Conservation (phyloP, 352 stramenopile genomes). For the Phytophthora crassamura region DNA sequence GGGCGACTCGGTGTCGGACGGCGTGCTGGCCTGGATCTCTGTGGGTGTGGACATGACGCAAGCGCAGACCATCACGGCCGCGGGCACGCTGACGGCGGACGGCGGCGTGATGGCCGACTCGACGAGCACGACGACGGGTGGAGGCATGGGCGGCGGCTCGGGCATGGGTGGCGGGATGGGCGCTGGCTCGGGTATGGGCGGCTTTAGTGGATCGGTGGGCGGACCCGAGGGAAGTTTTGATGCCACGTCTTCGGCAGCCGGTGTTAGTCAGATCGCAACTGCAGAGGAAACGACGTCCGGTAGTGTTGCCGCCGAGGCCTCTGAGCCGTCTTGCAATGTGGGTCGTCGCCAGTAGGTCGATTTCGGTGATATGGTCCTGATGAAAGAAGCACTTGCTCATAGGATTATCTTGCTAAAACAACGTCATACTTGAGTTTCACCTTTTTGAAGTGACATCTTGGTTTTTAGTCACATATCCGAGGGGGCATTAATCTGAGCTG, state of each 20-base stretch:
- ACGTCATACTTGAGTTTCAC: no score
- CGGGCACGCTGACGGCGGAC: no score
- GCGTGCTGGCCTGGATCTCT: no score
- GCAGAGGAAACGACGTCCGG: constrained; percentile 10
- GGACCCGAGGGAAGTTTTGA: constrained; percentile 11
- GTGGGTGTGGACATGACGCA: constrained; percentile 33
- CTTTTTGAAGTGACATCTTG: no score
- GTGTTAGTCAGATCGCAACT: constrained; percentile 12
- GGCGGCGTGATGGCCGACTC: constrained; percentile 17
- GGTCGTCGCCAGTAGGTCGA: not conserved
- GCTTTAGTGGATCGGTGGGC: constrained; percentile 23
- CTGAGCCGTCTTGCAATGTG: constrained; percentile 17
- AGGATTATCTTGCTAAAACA: no score
- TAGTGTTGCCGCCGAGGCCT: constrained; percentile 10
- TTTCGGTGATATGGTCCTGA: no score
- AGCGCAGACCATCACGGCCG: constrained; percentile 17
- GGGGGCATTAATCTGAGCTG: no score
- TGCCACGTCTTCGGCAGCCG: constrained; percentile 4
- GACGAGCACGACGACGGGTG: constrained; percentile 6
- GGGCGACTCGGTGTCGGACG: constrained; percentile 35
- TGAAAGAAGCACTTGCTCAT: no score
- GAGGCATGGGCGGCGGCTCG: constrained; percentile 11
- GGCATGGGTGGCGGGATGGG: constrained; percentile 9
- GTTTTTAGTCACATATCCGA: no score
- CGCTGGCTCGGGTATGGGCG: constrained; percentile 12